Conservation (phyloP, 768 basidiomycete species). For the Lactarius psammicola region DNA sequence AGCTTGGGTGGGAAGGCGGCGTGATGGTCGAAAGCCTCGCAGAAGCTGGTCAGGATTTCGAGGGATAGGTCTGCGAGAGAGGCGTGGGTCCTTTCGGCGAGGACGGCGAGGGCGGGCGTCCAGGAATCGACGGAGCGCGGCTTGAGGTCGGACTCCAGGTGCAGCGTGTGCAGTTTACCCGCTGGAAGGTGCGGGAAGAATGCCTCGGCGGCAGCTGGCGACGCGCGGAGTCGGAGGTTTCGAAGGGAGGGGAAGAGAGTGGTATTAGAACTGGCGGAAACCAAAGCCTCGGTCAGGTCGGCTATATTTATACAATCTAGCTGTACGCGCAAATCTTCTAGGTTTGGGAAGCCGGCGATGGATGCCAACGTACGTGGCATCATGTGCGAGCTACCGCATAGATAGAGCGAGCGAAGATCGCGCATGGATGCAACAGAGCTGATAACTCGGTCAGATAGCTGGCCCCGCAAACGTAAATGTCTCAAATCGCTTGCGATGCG, state of each 20-base stretch:
- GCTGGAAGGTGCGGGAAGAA: conserved; percentile 24
- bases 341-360: conserved; percentile 23
- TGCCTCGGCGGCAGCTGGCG: conserved; percentile 20
- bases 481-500: conserved; percentile 20
- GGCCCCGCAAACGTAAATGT: conserved; percentile 26
- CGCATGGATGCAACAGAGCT: conserved; percentile 23
- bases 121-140: conserved; percentile 28
- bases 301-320: conserved; percentile 20
- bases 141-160: conserved; percentile 29
- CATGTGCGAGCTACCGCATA: conserved; percentile 26
- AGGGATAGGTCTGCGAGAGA: conserved; percentile 24
- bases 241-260: conserved; percentile 26
- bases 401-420: conserved; percentile 24
- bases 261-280: conserved; percentile 1
- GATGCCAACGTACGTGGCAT: conserved; percentile 28
- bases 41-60: conserved; percentile 27
- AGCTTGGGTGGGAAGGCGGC: conserved; percentile 25
- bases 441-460: conserved; percentile 23
- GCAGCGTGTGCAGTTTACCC: conserved; percentile 17
- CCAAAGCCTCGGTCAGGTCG: conserved; percentile 20
- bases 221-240: conserved; percentile 22
- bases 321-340: conserved; percentile 28
- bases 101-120: conserved; percentile 26
- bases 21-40: conserved; percentile 25
- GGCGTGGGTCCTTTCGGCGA: conserved; percentile 22